Percentiles rank a stretch among this genome's conserved stretches.
Conservation (phyloP, 495 filamentous ascomycete species). For the Trichocladium uniseriatum region DNA sequence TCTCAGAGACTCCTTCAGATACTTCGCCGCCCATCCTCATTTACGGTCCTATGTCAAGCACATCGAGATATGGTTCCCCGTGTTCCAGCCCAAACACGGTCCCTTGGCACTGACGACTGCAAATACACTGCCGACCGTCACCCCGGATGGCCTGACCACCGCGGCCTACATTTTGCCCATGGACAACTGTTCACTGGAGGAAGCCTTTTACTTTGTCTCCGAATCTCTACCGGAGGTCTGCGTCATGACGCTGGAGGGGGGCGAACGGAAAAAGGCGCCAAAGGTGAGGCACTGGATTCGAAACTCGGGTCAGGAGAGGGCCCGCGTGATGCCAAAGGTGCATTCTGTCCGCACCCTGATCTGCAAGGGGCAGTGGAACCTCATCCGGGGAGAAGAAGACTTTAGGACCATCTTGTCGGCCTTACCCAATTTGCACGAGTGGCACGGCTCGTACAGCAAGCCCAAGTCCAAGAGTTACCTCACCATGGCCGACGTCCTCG, state of each 20-base stretch:
- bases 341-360: conserved; percentile 48
- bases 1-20: conserved; percentile 44
- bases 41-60: conserved; percentile 56
- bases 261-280: conserved; percentile 62
- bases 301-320: conserved; percentile 13
- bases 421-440: conserved; percentile 56
- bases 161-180: conserved; percentile 45
- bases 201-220: conserved; percentile 53
- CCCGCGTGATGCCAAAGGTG: conserved; percentile 23
- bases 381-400: conserved; percentile 57
- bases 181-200: conserved; percentile 58
- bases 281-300: conserved; percentile 49
- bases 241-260: conserved; percentile 63
- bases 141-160: conserved; percentile 40
- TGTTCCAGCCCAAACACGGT: conserved; percentile 49
- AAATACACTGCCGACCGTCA: conserved; percentile 37
- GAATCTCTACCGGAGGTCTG: conserved; percentile 49
- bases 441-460: conserved; percentile 62
- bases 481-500: conserved; percentile 51
- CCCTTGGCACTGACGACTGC: conserved; percentile 32
- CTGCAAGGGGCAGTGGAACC: conserved; percentile 67
- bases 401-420: conserved; percentile 50
- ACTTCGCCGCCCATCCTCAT: conserved; percentile 50
- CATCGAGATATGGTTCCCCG: conserved; percentile 65
- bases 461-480: conserved; percentile 58